These are phyloP conservation scores for Symbiodinium pilosum DNA, from an alignment of 73 alveolate genomes.

Conservation along the genomic window DNA sequence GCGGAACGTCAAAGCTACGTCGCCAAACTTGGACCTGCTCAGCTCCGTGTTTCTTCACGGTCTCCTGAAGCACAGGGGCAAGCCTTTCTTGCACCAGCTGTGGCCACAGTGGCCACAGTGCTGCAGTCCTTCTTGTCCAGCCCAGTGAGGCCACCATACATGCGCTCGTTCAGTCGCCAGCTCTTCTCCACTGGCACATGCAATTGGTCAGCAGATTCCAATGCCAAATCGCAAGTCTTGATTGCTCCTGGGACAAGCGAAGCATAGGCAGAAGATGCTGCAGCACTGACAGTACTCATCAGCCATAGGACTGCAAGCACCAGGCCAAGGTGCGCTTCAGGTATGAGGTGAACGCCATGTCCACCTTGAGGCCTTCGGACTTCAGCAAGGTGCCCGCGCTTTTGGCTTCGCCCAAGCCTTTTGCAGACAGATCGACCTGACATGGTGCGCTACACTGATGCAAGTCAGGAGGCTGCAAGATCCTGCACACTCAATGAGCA, in stretches of 20 bases:
- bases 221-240: slow-evolving; percentile 93
- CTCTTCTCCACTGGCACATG: slow-evolving; percentile 98
- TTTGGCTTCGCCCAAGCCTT: slow-evolving; percentile 87
- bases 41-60: slow-evolving; percentile 92
- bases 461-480: too few species aligned
- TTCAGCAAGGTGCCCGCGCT: slow-evolving; percentile 60
- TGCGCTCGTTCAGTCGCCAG: slow-evolving; percentile 99
- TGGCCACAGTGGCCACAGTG: neutral
- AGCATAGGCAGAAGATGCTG: neutral
- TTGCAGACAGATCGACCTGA: slow-evolving; percentile 85
- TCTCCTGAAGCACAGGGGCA: slow-evolving; percentile 18
- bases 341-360: slow-evolving; percentile 89
- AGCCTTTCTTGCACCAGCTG: neutral
- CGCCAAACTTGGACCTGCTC: slow-evolving; percentile 98
- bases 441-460: neutral
- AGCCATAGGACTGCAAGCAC: neutral
- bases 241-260: slow-evolving; percentile 96
- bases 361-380: slow-evolving; percentile 61
- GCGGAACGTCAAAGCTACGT: slow-evolving; percentile 99
- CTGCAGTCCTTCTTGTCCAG: slow-evolving; percentile 97
- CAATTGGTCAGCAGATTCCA: slow-evolving; percentile 96
- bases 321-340: slow-evolving; percentile 56
- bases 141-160: slow-evolving; percentile 99
- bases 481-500: too few species aligned
- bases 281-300: too few species aligned